A percentile compares a stretch with the other conserved stretches of the same genome.
phyloP scores from a whole-genome alignment of 352 stramenopile species.

The Phytophthora syringae region DNA sequence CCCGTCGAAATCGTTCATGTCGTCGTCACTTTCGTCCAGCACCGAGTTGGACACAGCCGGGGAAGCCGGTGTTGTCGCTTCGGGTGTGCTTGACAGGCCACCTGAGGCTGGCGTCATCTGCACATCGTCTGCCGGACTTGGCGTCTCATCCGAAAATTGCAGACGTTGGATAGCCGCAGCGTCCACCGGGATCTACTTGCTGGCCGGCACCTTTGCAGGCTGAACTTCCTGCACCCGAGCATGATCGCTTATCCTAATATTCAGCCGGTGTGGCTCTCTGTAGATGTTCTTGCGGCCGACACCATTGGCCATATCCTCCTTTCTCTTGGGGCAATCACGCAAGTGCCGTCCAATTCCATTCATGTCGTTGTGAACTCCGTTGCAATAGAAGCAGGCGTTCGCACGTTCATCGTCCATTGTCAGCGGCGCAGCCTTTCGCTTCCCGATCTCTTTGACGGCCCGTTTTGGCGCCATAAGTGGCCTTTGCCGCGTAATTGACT shows the following conservation, averaged over 20 bases:
- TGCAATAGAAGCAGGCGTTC: too few relatives aligned
- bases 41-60: not conserved
- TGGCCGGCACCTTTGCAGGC: not conserved
- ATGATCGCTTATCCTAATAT: conserved; percentile 3
- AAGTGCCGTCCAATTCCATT: too few relatives aligned
- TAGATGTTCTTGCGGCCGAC: conserved; percentile 13
- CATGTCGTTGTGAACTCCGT: too few relatives aligned
- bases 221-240: not conserved
- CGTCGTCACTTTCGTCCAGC: not conserved
- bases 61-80: not conserved
- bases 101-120: not conserved
- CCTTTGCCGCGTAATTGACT: too few relatives aligned
- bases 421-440: not conserved
- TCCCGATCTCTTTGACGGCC: not conserved
- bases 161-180: not conserved
- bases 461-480: not conserved
- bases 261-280: not conserved
- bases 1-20: conserved; percentile 4
- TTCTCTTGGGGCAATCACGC: conserved; percentile 1
- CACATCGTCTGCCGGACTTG: not conserved
- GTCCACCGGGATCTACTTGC: not conserved
- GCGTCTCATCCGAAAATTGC: not conserved
- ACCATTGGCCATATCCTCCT: not conserved
- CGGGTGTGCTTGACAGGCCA: not conserved
- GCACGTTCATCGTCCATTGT: not conserved